Conservation (phyloP, 1,284 basidiomycete genomes). For the Sporisorium sorghi region DNA sequence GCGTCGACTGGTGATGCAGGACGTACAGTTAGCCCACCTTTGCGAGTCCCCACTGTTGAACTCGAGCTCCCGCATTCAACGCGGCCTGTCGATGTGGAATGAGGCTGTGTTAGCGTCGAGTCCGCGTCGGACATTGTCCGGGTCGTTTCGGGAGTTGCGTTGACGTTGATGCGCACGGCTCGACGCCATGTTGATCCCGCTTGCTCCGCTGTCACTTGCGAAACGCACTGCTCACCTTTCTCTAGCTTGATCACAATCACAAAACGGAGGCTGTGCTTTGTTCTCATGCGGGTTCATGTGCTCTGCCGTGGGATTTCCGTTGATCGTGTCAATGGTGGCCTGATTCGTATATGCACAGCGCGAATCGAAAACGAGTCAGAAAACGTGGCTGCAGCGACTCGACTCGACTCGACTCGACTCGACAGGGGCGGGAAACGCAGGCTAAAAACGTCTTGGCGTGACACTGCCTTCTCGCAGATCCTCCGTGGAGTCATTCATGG, state of each 20-base stretch:
- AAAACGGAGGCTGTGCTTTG: neutral
- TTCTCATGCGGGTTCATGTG: neutral
- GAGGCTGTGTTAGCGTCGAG: neutral
- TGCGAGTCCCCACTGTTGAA: neutral
- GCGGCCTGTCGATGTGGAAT: neutral
- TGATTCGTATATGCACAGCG: neutral
- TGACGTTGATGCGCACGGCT: too few relatives aligned
- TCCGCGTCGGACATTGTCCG: neutral
- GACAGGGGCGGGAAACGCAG: neutral
- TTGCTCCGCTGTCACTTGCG: too few relatives aligned
- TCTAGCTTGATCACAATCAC: neutral
- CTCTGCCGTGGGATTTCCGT: neutral
- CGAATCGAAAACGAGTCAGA: neutral
- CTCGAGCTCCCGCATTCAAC: too few relatives aligned
- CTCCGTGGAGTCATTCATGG: neutral
- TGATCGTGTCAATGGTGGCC: too few relatives aligned
- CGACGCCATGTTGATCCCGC: too few relatives aligned
- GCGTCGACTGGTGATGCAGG: neutral
- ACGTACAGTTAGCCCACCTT: neutral
- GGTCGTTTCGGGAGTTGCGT: neutral
- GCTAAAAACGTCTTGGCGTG: neutral
- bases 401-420: too few relatives aligned
- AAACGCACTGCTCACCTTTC: too few relatives aligned
- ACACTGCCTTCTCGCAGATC: neutral
- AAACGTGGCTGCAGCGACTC: constrained; percentile 1